Conservation (phyloP, 768 basidiomycete genomes). For the Glaciozyma martinii region DNA sequence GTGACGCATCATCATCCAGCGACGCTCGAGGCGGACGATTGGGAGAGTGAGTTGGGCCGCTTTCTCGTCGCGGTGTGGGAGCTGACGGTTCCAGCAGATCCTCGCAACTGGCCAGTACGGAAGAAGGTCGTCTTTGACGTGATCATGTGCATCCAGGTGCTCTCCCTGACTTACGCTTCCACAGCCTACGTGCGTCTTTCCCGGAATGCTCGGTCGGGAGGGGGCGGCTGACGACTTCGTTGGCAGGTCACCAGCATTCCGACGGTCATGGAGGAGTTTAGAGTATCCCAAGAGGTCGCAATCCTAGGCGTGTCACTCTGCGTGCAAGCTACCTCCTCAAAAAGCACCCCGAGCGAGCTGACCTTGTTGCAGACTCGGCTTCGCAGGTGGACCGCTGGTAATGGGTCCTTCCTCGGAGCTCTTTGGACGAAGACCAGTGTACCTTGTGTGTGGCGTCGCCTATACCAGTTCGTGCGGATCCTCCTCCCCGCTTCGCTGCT, state of each 20-base stretch:
- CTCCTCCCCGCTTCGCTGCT: no score
- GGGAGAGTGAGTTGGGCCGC: not conserved
- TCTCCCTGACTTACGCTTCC: slow-evolving; percentile 14
- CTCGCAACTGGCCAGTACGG: slow-evolving; percentile 5
- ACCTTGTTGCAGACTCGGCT: not conserved
- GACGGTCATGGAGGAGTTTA: slow-evolving; percentile 5
- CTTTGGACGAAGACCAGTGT: slow-evolving; percentile 41
- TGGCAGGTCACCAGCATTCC: not conserved
- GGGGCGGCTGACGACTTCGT: no score
- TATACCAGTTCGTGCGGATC: slow-evolving; percentile 29
- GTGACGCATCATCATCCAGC: not conserved
- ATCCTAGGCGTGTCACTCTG: not conserved
- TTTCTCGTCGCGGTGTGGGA: not conserved
- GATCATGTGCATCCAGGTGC: slow-evolving; percentile 17
- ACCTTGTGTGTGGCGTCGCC: slow-evolving; percentile 37
- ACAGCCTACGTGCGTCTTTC: slow-evolving; percentile 16
- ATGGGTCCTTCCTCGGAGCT: slow-evolving; percentile 40
- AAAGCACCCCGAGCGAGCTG: no score
- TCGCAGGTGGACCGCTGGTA: slow-evolving; percentile 38
- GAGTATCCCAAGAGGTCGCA: slow-evolving; percentile 9
- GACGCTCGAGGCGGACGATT: not conserved
- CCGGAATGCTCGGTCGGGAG: no score
- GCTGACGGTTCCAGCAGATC: not conserved
- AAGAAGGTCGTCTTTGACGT: slow-evolving; percentile 21
- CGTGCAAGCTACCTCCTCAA: slow-evolving; percentile 25